Evolutionary conservation across 2,329 filamentous ascomycete species (phyloP).

Genomic region (Coniella vitis): DNA sequence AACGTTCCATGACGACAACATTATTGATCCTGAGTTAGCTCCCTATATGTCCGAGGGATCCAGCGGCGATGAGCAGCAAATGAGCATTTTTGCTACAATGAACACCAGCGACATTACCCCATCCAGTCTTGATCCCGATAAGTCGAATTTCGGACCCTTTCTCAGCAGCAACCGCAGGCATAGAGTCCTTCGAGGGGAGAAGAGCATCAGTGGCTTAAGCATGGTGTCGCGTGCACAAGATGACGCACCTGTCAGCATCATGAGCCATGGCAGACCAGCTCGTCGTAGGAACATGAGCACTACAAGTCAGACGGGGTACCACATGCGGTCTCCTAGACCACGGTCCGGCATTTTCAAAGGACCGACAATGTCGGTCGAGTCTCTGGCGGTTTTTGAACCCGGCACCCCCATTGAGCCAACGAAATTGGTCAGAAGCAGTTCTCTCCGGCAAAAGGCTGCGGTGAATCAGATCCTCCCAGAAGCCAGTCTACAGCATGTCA

Average conservation of each 20-base stretch:
- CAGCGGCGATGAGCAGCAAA: conserved; percentile 86
- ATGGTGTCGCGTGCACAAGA: conserved; percentile 64
- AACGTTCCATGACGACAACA: conserved; percentile 97
- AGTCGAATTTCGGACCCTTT: conserved; percentile 63
- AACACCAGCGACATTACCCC: conserved; percentile 59
- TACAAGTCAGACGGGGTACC: conserved; percentile 61
- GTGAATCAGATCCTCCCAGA: conserved; percentile 79
- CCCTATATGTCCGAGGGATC: conserved; percentile 95
- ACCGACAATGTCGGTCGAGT: conserved; percentile 48
- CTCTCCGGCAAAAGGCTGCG: conserved; percentile 67
- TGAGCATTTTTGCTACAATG: conserved; percentile 73
- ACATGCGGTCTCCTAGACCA: conserved; percentile 60
- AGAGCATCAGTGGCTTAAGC: conserved; percentile 64
- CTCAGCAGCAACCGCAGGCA: conserved; percentile 69
- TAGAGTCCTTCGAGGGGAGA: conserved; percentile 66
- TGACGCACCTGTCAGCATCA: conserved; percentile 51
- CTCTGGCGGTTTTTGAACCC: conserved; percentile 40
- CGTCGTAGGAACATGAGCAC: conserved; percentile 79
- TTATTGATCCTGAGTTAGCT: conserved; percentile 93
- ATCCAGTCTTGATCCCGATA: conserved; percentile 67
- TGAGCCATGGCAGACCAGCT: conserved; percentile 53
- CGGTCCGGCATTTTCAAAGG: conserved; percentile 29
- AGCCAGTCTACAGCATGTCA: conserved; percentile 82
- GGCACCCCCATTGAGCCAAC: conserved; percentile 35
- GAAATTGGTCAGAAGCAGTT: conserved; percentile 68